Percentiles rank a stretch among this genome's conserved stretches.
phyloP scores from a whole-genome alignment of 2,329 filamentous ascomycete genomes.

The Monosporascus sp. region DNA sequence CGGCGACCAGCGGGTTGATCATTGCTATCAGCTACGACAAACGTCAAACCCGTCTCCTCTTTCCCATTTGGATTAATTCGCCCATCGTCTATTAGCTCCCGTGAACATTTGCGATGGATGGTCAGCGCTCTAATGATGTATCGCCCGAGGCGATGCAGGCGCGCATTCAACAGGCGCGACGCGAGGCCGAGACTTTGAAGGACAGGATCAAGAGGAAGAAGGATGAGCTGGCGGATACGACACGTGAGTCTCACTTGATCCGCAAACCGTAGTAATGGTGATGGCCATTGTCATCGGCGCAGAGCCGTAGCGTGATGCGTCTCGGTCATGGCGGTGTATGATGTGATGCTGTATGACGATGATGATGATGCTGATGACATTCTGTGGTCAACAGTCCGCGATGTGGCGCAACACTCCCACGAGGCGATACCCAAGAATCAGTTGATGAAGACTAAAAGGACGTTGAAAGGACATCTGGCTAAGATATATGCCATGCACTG shows the following conservation, averaged over 20 bases:
- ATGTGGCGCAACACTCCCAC: slow-evolving; percentile 87
- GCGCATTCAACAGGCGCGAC: slow-evolving; percentile 84
- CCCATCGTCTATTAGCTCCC: not conserved
- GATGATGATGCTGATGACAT: slow-evolving; percentile 4
- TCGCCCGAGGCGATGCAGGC: slow-evolving; percentile 82
- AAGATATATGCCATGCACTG: slow-evolving; percentile 99
- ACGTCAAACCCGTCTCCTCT: not conserved
- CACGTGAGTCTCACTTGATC: slow-evolving; percentile 61
- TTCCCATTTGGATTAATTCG: not conserved
- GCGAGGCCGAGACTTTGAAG: slow-evolving; percentile 96
- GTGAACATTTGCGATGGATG: slow-evolving; percentile 43
- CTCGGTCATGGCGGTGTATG: not conserved
- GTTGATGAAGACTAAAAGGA: slow-evolving; percentile 95
- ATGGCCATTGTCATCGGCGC: slow-evolving; percentile 7
- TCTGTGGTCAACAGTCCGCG: slow-evolving; percentile 60
- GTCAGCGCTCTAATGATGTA: slow-evolving; percentile 55
- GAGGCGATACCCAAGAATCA: slow-evolving; percentile 85
- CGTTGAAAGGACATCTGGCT: slow-evolving; percentile 93
- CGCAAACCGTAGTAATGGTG: not conserved
- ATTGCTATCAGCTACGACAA: not conserved
- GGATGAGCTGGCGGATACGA: slow-evolving; percentile 97
- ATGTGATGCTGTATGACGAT: not conserved
- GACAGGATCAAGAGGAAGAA: slow-evolving; percentile 99
- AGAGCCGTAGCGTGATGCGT: not conserved
- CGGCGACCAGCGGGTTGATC: not conserved